phyloP scores from a whole-genome alignment of 768 basidiomycete genomes.

The Macrolepiota dolichaula region DNA sequence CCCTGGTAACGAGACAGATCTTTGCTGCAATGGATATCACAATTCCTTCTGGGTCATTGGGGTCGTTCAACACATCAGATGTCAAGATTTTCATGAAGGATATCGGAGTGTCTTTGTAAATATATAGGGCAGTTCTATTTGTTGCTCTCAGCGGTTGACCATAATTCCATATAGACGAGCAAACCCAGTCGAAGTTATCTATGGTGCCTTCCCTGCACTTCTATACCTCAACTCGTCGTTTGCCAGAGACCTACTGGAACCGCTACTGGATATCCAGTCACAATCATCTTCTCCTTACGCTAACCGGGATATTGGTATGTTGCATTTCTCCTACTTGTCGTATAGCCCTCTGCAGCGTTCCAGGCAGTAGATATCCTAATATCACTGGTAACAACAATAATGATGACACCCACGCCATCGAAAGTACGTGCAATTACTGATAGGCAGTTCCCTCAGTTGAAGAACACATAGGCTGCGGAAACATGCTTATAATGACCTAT shows the following conservation, averaged over 20 bases:
- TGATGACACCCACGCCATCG: constrained; percentile 16
- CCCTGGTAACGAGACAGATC: constrained; percentile 40
- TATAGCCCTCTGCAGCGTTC: neutral
- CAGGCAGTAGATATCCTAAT: constrained; percentile 13
- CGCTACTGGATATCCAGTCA: constrained; percentile 48
- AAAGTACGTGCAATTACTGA: constrained; percentile 17
- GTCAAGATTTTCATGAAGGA: constrained; percentile 47
- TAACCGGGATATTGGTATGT: constrained; percentile 29
- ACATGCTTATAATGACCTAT: constrained; percentile 56
- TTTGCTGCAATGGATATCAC: constrained; percentile 48
- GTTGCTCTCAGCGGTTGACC: neutral
- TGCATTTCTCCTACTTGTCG: neutral
- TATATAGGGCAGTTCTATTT: constrained; percentile 22
- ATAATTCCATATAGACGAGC: constrained; percentile 18
- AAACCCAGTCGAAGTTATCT: constrained; percentile 45
- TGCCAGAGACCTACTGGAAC: constrained; percentile 40
- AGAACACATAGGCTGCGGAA: constrained; percentile 44
- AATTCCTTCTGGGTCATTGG: constrained; percentile 20
- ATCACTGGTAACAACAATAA: constrained; percentile 14
- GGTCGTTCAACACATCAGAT: constrained; percentile 34
- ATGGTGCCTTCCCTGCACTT: constrained; percentile 37
- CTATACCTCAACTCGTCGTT: constrained; percentile 40
- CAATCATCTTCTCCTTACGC: constrained; percentile 29
- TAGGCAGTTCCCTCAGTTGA: neutral
- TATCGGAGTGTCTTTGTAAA: constrained; percentile 35